Evolutionary conservation across 2,329 filamentous ascomycete species (phyloP).

Genomic region (Hypoxylon sp.): DNA sequence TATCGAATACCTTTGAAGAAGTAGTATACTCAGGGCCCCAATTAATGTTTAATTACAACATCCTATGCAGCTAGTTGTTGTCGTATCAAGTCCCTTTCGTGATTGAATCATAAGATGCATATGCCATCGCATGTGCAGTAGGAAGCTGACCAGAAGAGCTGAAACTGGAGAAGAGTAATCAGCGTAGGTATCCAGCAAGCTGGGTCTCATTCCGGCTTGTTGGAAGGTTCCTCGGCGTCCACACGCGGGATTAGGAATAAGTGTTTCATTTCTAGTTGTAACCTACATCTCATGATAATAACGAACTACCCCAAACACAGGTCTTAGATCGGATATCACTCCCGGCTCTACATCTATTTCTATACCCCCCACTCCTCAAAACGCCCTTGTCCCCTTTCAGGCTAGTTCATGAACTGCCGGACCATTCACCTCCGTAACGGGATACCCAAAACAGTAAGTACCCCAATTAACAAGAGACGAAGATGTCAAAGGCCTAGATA

Average conservation of each 20-base stretch:
- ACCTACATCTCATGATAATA: background rate
- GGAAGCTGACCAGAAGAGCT: background rate
- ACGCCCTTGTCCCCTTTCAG: background rate
- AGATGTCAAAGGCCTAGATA: slow-evolving; percentile 5
- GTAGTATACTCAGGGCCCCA: too few species aligned
- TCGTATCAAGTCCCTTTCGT: too few species aligned
- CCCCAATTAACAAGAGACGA: background rate
- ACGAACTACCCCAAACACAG: background rate
- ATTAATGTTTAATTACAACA: too few species aligned
- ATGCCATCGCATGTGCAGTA: background rate
- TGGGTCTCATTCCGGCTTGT: slow-evolving; percentile 17
- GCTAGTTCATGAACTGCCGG: slow-evolving; percentile 29
- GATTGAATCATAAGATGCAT: too few species aligned
- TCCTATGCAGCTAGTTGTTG: too few species aligned
- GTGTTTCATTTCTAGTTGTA: slow-evolving; percentile 11
- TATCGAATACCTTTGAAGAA: too few species aligned
- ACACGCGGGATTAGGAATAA: background rate
- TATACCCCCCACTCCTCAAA: slow-evolving; percentile 11
- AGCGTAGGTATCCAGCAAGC: slow-evolving; percentile 23
- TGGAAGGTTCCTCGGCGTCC: background rate
- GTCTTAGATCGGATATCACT: slow-evolving; percentile 32
- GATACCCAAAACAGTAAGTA: slow-evolving; percentile 15
- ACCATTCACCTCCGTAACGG: slow-evolving; percentile 29
- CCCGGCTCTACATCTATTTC: slow-evolving; percentile 24
- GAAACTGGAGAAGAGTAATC: slow-evolving; percentile 15